Base-by-base conservation (phyloP, 2,329 filamentous ascomycete species). In the Biscogniauxia mediterranea region DNA sequence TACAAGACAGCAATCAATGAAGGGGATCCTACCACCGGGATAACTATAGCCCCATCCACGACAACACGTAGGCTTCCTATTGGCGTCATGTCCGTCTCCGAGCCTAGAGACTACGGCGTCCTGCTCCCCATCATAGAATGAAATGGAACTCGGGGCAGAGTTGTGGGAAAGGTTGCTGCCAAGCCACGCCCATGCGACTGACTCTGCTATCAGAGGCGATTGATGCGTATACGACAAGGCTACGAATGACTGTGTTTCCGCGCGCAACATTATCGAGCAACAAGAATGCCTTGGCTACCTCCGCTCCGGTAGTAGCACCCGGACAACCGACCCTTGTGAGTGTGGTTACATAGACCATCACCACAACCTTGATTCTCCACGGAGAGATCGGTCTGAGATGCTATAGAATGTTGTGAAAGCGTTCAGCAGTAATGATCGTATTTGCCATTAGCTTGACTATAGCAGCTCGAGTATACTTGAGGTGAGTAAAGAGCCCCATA, bases 381-480 rank as follows among this genome's bases (percentile, higher is more conserved):
- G 64, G 58, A 54, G 57, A 58, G 55, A 60, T 61, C 55, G 54
- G 53, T 53, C 56, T 62, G 68, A 68, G 57, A 70, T 58, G 70
- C 70, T 72, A 51, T 71, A 70, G 59, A 15, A 74, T 75, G 54
- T 70, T 59, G 70, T 75, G 55, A 64, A 77, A 58, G 69, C 75
- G 77, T 60, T 81, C 74, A 28, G 78, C 77, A 52, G 75, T 75
- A 54, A 80, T 76, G 21, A 79, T 77, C 26, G 78, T 77, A 72
- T 80, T 79, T 4, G 77, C 76, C 15, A 74, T 76, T 11, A 78
- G 79, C 63, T 77, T 81, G 38, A 75, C 73, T n/a, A 77, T 74
- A 61, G 76, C 69, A 61, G 80, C 77, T 72, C 76, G 11, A 32
- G 28, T 13, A 81, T 21, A 77, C 70, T 76, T 77, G 81, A 11